phyloP scores from a whole-genome alignment of 768 basidiomycete species.

The Calvatia gigantea region DNA sequence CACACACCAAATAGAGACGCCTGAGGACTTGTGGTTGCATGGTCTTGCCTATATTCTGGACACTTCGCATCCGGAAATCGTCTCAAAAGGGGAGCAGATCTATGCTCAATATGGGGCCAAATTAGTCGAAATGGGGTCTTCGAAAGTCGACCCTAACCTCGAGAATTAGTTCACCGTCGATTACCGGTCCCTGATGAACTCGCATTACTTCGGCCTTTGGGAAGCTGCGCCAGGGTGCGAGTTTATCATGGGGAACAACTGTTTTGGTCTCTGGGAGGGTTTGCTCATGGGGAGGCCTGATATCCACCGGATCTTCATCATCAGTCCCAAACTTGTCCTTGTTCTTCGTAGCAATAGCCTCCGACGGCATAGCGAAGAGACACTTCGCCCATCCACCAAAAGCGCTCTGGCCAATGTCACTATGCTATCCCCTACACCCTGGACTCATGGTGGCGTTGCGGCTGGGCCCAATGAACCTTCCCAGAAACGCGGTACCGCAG shows the following conservation, averaged over 20 bases:
- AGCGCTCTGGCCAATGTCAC: constrained; percentile 13
- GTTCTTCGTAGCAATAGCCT: constrained; percentile 17
- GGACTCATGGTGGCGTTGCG: background rate
- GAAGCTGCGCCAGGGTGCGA: constrained; percentile 24
- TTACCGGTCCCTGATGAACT: constrained; percentile 15
- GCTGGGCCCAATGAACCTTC: background rate
- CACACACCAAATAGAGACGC: constrained; percentile 16
- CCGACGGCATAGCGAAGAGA: background rate
- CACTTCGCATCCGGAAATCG: constrained; percentile 19
- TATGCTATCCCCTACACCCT: background rate
- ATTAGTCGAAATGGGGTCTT: constrained; percentile 2
- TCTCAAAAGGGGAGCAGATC: constrained; percentile 9
- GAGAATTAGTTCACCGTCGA: constrained; percentile 19
- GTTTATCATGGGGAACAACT: constrained; percentile 24
- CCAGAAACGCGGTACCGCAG: constrained; percentile 1
- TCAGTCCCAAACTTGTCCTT: constrained; percentile 26
- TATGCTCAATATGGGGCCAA: constrained; percentile 3
- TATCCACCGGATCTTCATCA: constrained; percentile 24
- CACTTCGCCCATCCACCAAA: background rate
- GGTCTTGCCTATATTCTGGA: constrained; percentile 24
- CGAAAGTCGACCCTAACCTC: constrained; percentile 7
- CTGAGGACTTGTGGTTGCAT: constrained; percentile 21
- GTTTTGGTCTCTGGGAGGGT: constrained; percentile 30
- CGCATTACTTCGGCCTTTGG: constrained; percentile 23
- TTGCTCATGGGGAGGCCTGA: background rate